phyloP scores from a whole-genome alignment of 2,329 filamentous ascomycete species.

The Coccinonectria pachysandricola region DNA sequence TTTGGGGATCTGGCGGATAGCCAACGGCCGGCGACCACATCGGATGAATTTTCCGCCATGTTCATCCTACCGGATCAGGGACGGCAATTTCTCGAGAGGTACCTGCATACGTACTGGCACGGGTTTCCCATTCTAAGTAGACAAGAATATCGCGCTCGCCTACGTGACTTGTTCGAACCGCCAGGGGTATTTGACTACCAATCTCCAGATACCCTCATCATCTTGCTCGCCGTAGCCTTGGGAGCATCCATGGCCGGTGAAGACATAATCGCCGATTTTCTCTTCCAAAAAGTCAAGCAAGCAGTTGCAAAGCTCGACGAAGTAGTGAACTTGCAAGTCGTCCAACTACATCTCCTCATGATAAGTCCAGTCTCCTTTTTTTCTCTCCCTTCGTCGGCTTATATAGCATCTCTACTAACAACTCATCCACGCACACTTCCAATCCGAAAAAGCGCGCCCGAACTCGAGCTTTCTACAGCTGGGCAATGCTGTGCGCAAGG shows the following conservation, averaged over 20 bases:
- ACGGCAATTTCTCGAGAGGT: slow-evolving; percentile 27
- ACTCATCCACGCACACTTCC: slow-evolving; percentile 28
- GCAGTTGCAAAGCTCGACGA: slow-evolving; percentile 28
- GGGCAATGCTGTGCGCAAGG: slow-evolving; percentile 30
- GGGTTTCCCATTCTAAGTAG: slow-evolving; percentile 26
- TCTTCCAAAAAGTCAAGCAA: slow-evolving; percentile 33
- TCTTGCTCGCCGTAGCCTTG: slow-evolving; percentile 27
- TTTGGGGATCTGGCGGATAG: slow-evolving; percentile 28
- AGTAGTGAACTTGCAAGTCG: slow-evolving; percentile 32
- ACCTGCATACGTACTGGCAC: slow-evolving; percentile 30
- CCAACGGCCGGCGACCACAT: slow-evolving; percentile 15
- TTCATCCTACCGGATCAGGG: slow-evolving; percentile 29
- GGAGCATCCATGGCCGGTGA: slow-evolving; percentile 29
- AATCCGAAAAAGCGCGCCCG: slow-evolving; percentile 32
- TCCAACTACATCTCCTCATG: slow-evolving; percentile 33
- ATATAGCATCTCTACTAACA: no score
- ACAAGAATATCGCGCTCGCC: slow-evolving; percentile 22
- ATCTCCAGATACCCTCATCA: slow-evolving; percentile 24
- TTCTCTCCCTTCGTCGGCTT: no score
- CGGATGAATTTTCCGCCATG: slow-evolving; percentile 19
- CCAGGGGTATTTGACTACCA: slow-evolving; percentile 22
- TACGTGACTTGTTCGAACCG: slow-evolving; percentile 25
- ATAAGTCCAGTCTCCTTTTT: slow-evolving; percentile 26
- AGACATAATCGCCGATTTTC: slow-evolving; percentile 28
- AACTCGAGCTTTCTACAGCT: slow-evolving; percentile 32